Evolutionary conservation across 768 basidiomycete genomes (phyloP).

Genomic region (Termitomyces sp.): DNA sequence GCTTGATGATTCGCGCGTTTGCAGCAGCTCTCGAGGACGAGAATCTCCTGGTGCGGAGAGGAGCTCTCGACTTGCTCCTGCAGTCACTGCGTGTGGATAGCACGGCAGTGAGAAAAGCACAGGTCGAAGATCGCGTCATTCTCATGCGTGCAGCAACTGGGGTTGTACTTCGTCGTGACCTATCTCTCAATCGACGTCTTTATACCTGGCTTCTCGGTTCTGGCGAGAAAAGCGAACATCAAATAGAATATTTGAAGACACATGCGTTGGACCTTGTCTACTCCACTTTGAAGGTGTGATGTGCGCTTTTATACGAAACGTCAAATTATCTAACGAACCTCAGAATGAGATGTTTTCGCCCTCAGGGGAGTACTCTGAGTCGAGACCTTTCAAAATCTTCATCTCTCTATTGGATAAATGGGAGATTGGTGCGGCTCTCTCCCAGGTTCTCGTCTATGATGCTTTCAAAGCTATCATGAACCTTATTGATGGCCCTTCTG

Average conservation of each 20-base stretch:
- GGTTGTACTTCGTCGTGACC: conserved; percentile 88
- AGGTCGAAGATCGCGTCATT: conserved; percentile 70
- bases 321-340: background rate
- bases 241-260: conserved; percentile 64
- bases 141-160: conserved; percentile 84
- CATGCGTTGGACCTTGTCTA: conserved; percentile 72
- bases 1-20: conserved; percentile 92
- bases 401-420: conserved; percentile 94
- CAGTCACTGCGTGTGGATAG: conserved; percentile 76
- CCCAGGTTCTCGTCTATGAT: conserved; percentile 76
- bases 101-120: conserved; percentile 62
- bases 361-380: conserved; percentile 69
- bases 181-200: conserved; percentile 88
- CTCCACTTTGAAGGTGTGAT: conserved; percentile 60
- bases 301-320: background rate
- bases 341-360: conserved; percentile 78
- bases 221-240: conserved; percentile 72
- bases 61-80: conserved; percentile 79
- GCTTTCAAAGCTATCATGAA: conserved; percentile 70
- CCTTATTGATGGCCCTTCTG: conserved; percentile 47
- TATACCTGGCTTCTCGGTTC: conserved; percentile 92
- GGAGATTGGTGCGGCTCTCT: conserved; percentile 86
- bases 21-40: conserved; percentile 90
- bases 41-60: conserved; percentile 85
- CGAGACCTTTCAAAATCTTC: conserved; percentile 93